phyloP scores from a whole-genome alignment of 169 alveolate species.

The Blepharisma undulans region DNA sequence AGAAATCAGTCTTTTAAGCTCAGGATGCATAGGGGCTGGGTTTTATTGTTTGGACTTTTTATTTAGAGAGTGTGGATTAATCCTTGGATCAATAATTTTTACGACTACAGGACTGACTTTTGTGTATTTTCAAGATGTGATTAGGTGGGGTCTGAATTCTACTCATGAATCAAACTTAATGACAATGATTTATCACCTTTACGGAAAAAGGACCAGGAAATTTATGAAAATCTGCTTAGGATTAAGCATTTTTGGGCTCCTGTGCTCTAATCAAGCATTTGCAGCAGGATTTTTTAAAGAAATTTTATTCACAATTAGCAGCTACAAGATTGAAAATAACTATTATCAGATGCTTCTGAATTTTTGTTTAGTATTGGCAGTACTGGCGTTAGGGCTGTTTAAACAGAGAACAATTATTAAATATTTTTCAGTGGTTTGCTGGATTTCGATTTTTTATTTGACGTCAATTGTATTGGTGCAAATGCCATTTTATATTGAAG shows the following conservation, averaged over 20 bases:
- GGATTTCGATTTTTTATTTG: neutral
- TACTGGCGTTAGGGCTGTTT: neutral
- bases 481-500: neutral
- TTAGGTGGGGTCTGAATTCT: neutral
- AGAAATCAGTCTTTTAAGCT: neutral
- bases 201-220: neutral
- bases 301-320: neutral
- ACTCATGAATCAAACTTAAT: neutral
- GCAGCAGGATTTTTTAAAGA: neutral
- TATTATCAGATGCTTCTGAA: neutral
- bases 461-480: neutral
- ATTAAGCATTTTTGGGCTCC: neutral
- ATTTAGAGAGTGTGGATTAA: neutral
- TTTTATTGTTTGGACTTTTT: neutral
- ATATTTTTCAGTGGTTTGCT: neutral
- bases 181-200: neutral
- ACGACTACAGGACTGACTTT: neutral
- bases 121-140: neutral
- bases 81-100: neutral
- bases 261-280: neutral
- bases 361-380: neutral
- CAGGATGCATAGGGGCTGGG: neutral
- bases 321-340: neutral
- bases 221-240: neutral
- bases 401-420: neutral